A percentile compares a stretch with the other conserved stretches of the same genome.
Evolutionary conservation across 139 green algal species (phyloP).

Genomic region (Coccomyxa sp.): DNA sequence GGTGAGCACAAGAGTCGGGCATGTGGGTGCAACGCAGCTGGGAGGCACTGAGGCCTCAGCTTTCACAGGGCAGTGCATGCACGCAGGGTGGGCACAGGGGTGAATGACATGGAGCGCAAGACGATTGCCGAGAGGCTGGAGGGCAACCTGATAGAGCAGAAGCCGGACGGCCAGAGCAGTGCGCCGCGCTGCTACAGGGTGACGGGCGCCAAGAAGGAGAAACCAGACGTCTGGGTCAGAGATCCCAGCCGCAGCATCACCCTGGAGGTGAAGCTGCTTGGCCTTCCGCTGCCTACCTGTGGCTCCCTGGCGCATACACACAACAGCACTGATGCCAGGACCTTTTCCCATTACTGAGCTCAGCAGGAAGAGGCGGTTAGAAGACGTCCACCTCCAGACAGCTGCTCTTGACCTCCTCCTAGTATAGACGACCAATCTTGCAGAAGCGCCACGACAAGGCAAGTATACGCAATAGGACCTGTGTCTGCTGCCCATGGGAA

Average conservation of each 20-base stretch:
- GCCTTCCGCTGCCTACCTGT: too few species aligned
- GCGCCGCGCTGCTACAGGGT: conserved; percentile 27
- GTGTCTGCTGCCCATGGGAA: too few species aligned
- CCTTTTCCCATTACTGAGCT: too few species aligned
- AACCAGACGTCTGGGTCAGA: conserved; percentile 68
- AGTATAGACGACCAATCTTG: too few species aligned
- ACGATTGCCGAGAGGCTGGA: conserved; percentile 27
- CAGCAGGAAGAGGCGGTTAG: too few species aligned
- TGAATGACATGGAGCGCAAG: conserved; percentile 44
- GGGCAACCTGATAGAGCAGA: conserved; percentile 12
- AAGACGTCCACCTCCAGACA: too few species aligned
- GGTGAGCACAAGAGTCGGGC: not conserved
- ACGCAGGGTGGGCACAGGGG: conserved; percentile 62
- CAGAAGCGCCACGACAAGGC: too few species aligned
- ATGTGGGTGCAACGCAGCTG: not conserved
- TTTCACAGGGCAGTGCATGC: not conserved
- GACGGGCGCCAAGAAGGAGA: conserved; percentile 34
- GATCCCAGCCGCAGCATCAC: conserved; percentile 54
- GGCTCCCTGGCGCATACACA: not conserved
- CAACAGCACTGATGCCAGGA: not conserved
- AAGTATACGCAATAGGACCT: too few species aligned
- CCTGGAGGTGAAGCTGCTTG: conserved; percentile 48
- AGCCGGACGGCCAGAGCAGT: not conserved
- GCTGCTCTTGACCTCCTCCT: too few species aligned
- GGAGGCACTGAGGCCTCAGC: too few species aligned